Evolutionary conservation across 1,284 basidiomycete species (phyloP).

Genomic region (Ganoderma multipileum): DNA sequence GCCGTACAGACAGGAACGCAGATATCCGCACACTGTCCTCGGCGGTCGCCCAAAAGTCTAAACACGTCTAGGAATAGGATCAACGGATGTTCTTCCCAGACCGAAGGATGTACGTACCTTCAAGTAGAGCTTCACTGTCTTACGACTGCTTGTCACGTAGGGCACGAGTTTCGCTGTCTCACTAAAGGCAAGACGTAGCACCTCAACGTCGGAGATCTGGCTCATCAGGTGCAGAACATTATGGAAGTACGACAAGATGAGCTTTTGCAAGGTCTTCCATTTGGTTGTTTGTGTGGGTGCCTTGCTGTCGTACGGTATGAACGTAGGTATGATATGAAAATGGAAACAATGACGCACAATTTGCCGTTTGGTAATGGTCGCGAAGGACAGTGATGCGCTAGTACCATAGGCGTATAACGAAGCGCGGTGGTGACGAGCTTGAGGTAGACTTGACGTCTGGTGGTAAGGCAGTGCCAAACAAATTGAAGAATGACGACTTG

Average conservation of each 20-base stretch:
- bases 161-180: conserved; percentile 90
- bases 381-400: conserved; percentile 89
- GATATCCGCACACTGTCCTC: conserved; percentile 88
- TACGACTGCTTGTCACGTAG: conserved; percentile 84
- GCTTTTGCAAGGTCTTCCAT: conserved; percentile 83
- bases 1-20: conserved; percentile 87
- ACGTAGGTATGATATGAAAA: not conserved
- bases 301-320: conserved; percentile 58
- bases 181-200: conserved; percentile 74
- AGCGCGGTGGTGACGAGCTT: conserved; percentile 91
- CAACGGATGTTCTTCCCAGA: not conserved
- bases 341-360: conserved; percentile 61
- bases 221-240: conserved; percentile 83
- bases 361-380: conserved; percentile 84
- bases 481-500: conserved; percentile 39
- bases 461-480: not conserved
- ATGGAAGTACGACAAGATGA: conserved; percentile 90
- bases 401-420: conserved; percentile 90
- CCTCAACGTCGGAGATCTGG: conserved; percentile 76
- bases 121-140: conserved; percentile 83
- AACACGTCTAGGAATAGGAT: conserved; percentile 57
- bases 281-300: conserved; percentile 77
- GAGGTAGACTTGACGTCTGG: conserved; percentile 75
- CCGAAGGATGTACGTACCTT: conserved; percentile 46
- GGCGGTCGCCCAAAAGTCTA: conserved; percentile 85